Base-by-base conservation (phyloP, 495 filamentous ascomycete species). In the Alectoria sarmentosa region DNA sequence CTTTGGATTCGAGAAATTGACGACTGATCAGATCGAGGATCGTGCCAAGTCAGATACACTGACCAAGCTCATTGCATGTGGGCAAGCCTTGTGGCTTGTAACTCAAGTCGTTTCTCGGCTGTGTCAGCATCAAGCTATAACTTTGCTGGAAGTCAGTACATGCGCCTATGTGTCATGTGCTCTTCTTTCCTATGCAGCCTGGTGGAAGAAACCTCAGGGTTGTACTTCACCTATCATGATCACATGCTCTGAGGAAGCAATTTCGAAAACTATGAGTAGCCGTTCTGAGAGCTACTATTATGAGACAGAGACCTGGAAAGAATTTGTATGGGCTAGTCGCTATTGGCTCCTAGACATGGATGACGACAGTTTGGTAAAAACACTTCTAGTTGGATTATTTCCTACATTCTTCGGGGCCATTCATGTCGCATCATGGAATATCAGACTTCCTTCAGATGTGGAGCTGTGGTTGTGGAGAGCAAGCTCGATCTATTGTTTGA, bases 61-160 rank as follows among this genome's bases (percentile, higher is more conserved):
- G 23, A 61, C 72, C n/a, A 76, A 76, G 57, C 13, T 62, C 26
- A 56, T 77, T n/a, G 71, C 73, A 7, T 62, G 74, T 28, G 32
- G 72, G 1, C 76, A 78, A 58, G 54, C 72, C 15, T 21, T 59
- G 8, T 76, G 71, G 69, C 70, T 76, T 37, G 64, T 72, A 8
- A 62, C 74, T n/a, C 71, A 75, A 56, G 54, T 71, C 10, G 48
- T 73, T 28, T 68, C 52, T 14, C 66, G 75, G 5, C 62, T 62
- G 3, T 46, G 52, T 36, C 55, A 64, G 26, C 23, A 64, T 26
- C 46, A 75, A 1, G 56, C 73, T 0, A 69, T 72, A 11, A 70
- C 72, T 28, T 39, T 60, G 3, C 4, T 60, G 13, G 58, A 60
- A 42, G 58, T 60, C 37, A 60, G 38, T 34, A 60, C 58, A 60